Evolutionary conservation across 2,329 filamentous ascomycete species (phyloP), one percentile per base, ranked within the genome.

Genomic region (Diplocarpon rosae): DNA sequence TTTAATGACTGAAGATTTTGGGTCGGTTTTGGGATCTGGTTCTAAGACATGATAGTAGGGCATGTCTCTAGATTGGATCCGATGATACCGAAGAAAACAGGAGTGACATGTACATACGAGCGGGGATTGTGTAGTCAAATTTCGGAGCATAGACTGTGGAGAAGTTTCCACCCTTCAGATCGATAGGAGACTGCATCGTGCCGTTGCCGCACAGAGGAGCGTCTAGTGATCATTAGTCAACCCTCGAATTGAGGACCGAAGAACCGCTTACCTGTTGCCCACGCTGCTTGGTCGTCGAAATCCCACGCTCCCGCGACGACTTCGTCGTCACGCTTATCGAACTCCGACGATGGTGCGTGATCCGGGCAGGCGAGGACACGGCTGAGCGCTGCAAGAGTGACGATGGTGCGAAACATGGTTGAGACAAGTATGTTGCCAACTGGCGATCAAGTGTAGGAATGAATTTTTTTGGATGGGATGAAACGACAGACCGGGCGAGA

Each of bases 311-410:
- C 20, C 20, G 20, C 20, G 3, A 24, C 13, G 30, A 20, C 13
- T 7, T 14, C 24, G 10, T 34, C 31, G 27, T 39, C 44, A 31
- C 44, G 44, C 17, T 31, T 37, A 15, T 8, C 14, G 14, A 46
- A 35, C 20, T 9, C 39, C 39, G 9, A 33, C 30, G 9, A 24
- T 37, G 11, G 39, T 20, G 4, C 29, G 27, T 46, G 44, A 32
- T 46, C 34, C 14, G 44, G 44, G 24, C 44, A 46, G 11, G 44
- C 44, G 2, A 46, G 35, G 24, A 46, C 35, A 8, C 16, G 30
- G 8, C 35, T 34, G 15, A 38, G 15, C 16, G 39, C 39, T n/a
- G 39, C 36, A 15, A 46, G 24, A 14, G 11, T 31, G 27, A 38
- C 5, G 17, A 46, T 7, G n/a, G 44, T 16, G 14, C 30, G 39